Base-by-base conservation (phyloP, 257 asterid species). In the Ophiorrhiza pumila region DNA sequence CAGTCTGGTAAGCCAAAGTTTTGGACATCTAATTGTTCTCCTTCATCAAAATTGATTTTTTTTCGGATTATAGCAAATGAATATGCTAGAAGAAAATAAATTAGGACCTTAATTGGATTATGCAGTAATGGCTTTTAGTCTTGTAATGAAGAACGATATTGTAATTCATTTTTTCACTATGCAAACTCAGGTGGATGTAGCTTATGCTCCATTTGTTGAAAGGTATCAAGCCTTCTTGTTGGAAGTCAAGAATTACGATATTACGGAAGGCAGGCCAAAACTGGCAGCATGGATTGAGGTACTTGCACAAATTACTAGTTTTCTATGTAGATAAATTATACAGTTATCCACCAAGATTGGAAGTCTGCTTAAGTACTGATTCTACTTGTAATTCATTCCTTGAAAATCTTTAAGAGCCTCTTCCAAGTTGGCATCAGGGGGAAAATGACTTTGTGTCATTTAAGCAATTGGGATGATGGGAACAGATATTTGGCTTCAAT, bases 211-310 rank as follows among this genome's bases (percentile, higher is more conserved):
- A 66, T 92, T 90, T 55, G 23, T 87, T 5, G 96, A 90, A 84
- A 88, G 96, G 78, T 85, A 71, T 56, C 87, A 82, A 68, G 85
- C 88, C 42, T 87, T 83, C 74, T 78, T 85, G 57, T 71, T 78
- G 0, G 84, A 88, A 59, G 88, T 87, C 75, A 90, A 82, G 82
- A 88, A 83, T 35, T 87, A 79, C 50, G 92, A 90, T 71, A 80
- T 87, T 60, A 75, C 83, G 55, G 68, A n/a, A 53, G 89, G 91
- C 85, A 84, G 95, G 81, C 89, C 91, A 53, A 87, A 79, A 71
- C 77, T 91, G 80, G 87, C 90, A 71, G 47, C 78, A 29, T 91
- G 96, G 97, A 77, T 89, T 80, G 84, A 89, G 97, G 97, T 89
- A 81, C 37, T 34, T 17, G 9, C 29, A 14, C 29, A 2, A 67